Evolutionary conservation across 208 protist genomes (phyloP), one percentile per base, ranked within the genome.

Genomic region (Novymonas esmeraldas): DNA sequence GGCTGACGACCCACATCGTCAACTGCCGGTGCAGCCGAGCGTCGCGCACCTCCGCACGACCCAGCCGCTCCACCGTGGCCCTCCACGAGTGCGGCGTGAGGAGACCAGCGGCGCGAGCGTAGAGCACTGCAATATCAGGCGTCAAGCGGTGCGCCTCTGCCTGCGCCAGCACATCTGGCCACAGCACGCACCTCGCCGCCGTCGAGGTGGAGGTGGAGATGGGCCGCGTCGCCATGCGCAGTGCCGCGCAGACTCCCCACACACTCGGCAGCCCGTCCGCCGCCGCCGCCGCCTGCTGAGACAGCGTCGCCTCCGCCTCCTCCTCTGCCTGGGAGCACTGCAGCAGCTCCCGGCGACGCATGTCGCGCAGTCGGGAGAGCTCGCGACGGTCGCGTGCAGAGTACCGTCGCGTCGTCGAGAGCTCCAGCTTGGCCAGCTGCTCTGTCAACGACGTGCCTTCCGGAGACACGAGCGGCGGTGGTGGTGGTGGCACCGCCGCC

Each of bases 71-170:
- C 64, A 90, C 54, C 5, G 87, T 78, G 26, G 34, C 57, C 36
- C 24, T 50, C 87, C 87, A 93, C 33, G 51, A 26, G 26, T 82
- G 60, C 7, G 87, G 79, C 10, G 71, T 77, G 49, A 79, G 64
- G 6, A 88, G 66, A 6, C 81, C 87, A 7, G 86, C 76, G 42
- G 78, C 78, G 7, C 81, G 83, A 7, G 73, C 44, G 61, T 85
- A 86, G 2, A 81, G 58, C 42, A 81, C 49, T 24, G 76, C 70
- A 11, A 80, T 29, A 58, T 89, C 87, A 5, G 67, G 70, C 11
- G 82, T 79, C 28, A 90, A 48, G 14, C 73, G 73, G 38, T 59
- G 49, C 16, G 54, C 28, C 13, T 44, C n/a, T 48, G 78, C 33
- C 51, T 85, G 50, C 4, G 67, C 41, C 26, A 87, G 62, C n/a